Base-by-base conservation (phyloP, 2,329 filamentous ascomycete species). In the Trichoderma harzianum region DNA sequence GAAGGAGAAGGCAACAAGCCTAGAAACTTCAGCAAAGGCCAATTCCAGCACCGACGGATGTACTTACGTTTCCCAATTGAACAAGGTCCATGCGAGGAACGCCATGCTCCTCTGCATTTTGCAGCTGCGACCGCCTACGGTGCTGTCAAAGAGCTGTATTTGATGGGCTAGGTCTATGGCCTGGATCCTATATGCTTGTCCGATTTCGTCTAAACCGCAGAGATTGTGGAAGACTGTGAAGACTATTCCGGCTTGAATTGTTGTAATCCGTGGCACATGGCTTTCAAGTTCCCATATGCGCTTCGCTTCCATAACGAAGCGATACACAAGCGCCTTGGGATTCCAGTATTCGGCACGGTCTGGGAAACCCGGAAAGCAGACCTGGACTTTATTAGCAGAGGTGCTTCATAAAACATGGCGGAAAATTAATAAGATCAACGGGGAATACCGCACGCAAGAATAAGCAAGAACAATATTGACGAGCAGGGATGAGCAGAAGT, bases 291-390 rank as follows among this genome's bases (percentile, higher is more conserved):
- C 71, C 71, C 71, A 72, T 0, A 70, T 36, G 14, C 61, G 32
- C 8, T 71, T 72, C 18, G 67, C 60, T 14, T 72, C 71, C 3
- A 68, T 53, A 2, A 65, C 7, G 14, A 70, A 72, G 28, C 26
- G 18, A 21, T 72, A 72, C 12, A 39, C 67, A 26, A 72, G 51
- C 8, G 47, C 70, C 5, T 71, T 26, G 16, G 71, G 71, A 32
- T 72, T 71, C 71, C 71, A 72, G 6, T 63, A 72, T n/a, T 64
- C 47, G 5, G 58, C 26, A 12, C 71, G 67, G 12, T 72, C 28
- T 16, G 34, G 5, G 1, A 67, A 11, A 8, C 6, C 7, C 2
- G 30, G 32, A 7, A 10, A 57, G 18, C 64, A 67, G 7, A 67
- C 64, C 64, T 66, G n/a, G 14, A 28, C 2, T 5, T 5, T 1